Conservation (phyloP, 768 basidiomycete species). For the Termitomyces heimii region DNA sequence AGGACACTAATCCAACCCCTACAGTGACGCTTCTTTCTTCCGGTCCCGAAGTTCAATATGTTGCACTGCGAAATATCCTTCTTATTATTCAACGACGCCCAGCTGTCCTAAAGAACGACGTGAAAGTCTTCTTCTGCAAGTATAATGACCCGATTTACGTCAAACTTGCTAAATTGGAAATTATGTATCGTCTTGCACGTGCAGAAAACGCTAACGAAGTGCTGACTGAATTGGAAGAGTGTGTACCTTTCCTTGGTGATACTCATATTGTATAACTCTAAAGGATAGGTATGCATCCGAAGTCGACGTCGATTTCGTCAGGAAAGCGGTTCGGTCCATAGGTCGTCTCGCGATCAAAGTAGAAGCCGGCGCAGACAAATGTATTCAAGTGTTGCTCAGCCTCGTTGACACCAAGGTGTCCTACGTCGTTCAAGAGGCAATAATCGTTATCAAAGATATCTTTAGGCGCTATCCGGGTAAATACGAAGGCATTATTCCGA, state of each 20-base stretch:
- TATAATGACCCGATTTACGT: slow-evolving; percentile 99
- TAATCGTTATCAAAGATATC: slow-evolving; percentile 97
- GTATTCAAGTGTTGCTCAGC: slow-evolving; percentile 79
- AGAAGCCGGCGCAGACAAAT: slow-evolving; percentile 78
- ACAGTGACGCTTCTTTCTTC: slow-evolving; percentile 92
- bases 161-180: slow-evolving; percentile 96
- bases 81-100: slow-evolving; percentile 96
- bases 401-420: slow-evolving; percentile 91
- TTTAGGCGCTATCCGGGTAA: slow-evolving; percentile 95
- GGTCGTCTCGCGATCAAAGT: slow-evolving; percentile 99
- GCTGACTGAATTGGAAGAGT: slow-evolving; percentile 93
- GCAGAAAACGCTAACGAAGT: slow-evolving; percentile 92
- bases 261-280: background rate
- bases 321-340: slow-evolving; percentile 96
- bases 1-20: background rate
- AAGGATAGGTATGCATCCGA: slow-evolving; percentile 85
- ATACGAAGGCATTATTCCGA: slow-evolving; percentile 96
- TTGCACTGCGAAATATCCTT: slow-evolving; percentile 92
- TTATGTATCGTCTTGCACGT: slow-evolving; percentile 97
- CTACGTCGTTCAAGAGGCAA: slow-evolving; percentile 96
- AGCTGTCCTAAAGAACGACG: slow-evolving; percentile 89
- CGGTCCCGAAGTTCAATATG: slow-evolving; percentile 98
- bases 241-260: slow-evolving; percentile 17
- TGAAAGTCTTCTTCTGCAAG: slow-evolving; percentile 99
- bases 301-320: slow-evolving; percentile 96